Base-by-base conservation (phyloP, 257 asterid species). In the Marsdenia floribunda region DNA sequence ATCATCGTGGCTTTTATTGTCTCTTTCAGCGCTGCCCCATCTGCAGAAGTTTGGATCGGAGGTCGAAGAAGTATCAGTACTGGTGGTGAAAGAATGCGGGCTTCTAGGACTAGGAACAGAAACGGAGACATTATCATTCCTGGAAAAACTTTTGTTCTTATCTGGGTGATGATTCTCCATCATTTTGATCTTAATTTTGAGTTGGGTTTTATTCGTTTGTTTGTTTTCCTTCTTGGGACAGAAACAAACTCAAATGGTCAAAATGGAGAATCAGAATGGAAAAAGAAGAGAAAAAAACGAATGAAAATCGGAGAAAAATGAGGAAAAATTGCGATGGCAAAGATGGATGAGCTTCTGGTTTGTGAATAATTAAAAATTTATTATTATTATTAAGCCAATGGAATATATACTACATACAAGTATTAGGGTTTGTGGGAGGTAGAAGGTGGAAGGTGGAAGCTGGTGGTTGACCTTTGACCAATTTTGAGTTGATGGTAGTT, bases 151-250 rank as follows among this genome's bases (percentile, higher is more conserved):
- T 50, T 57, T 77, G 81, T 12, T 4, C 68, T 76, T 80, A 14
- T 76, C 83, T 19, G 79, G 77, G 3, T 72, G 60, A 60, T 71
- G 73, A 21, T 85, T 85, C 9, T 85, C 90, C 91, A 82, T 88
- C 74, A 68, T 35, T 58, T 5, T 29, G 47, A 59, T 38, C 13
- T 40, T 2, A 58, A 60, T 5, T 26, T 15, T n/a, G 21, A 42
- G 47, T 42, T 42, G 49, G 12, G 49, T 44, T 44, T 44, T 29
- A 0, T 29, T 29, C 33, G 33, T 29, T 29, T 29, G 33, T 29
- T 44, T 44, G 49, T 44, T 44, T 0, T 44, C 10, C 2, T 44
- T 7, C 10, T 44, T 44, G 12, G 49, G 49, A 44, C 49, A 44
- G 49, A 44, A 38, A 38, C 4, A 5, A 38, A 38, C 42, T 3